Percentiles rank a stretch among this genome's conserved stretches.
These are phyloP conservation scores for Tolypocladium cylindrosporum DNA, from an alignment of 2,329 filamentous ascomycete species.

Conservation along the genomic window DNA sequence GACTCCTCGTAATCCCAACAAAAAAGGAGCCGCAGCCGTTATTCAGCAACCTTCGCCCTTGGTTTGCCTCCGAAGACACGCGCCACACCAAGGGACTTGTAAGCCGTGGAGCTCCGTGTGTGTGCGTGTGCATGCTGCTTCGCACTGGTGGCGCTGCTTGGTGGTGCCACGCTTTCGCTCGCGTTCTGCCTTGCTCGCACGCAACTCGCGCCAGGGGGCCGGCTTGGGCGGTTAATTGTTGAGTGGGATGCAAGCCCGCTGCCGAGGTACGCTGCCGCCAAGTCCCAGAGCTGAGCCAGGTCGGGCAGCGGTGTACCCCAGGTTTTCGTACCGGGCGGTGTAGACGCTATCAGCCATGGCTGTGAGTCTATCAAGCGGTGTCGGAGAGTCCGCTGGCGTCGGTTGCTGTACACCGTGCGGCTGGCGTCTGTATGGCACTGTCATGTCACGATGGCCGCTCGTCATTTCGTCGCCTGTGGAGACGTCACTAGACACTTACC, in stretches of 20 bases:
- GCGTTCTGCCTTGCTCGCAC: not conserved
- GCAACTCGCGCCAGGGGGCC: not conserved
- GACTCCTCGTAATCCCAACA: not conserved
- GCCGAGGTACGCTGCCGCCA: not conserved
- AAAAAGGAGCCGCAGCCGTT: not conserved
- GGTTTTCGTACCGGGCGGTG: not conserved
- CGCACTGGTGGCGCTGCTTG: not conserved
- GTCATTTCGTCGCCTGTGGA: constrained; percentile 11
- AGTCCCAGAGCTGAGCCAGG: not conserved
- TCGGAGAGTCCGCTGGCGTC: not conserved
- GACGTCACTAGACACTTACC: constrained; percentile 1
- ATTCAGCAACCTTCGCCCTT: not conserved
- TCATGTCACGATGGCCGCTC: constrained; percentile 9
- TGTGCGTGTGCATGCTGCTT: not conserved
- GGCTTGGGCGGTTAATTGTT: not conserved
- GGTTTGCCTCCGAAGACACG: not conserved
- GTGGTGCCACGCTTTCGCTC: not conserved
- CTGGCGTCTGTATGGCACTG: not conserved
- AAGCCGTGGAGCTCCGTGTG: not conserved
- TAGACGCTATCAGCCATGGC: not conserved
- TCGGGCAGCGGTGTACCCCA: not conserved
- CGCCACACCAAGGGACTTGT: not conserved
- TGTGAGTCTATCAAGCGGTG: not conserved
- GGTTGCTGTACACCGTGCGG: not conserved
- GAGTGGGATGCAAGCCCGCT: not conserved